Evolutionary conservation across 1,139 yeast genomes (phyloP).

Genomic region (Geotrichum australiense): DNA sequence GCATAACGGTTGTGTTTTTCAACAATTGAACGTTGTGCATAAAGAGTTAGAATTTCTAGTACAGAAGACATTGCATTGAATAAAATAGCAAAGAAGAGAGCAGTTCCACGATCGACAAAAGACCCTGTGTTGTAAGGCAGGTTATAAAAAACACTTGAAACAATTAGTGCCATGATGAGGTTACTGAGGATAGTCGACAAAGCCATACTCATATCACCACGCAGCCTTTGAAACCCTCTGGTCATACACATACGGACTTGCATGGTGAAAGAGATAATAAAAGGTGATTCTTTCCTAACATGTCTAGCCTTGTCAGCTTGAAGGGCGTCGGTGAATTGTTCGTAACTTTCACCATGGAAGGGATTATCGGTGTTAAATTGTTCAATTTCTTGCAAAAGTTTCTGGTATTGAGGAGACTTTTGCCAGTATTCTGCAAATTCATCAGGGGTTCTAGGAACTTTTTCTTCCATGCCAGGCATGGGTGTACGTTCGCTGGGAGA

Average conservation of each 20-base stretch:
- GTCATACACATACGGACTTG: conserved; percentile 55
- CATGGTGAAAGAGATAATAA: conserved; percentile 55
- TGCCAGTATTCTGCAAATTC: conserved; percentile 66
- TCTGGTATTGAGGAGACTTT: conserved; percentile 46
- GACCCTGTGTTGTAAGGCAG: conserved; percentile 43
- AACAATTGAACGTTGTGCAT: conserved; percentile 70
- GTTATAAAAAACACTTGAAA: conserved; percentile 72
- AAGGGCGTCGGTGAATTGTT: conserved; percentile 45
- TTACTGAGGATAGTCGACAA: conserved; percentile 55
- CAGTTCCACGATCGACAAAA: conserved; percentile 62
- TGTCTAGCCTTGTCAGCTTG: conserved; percentile 48
- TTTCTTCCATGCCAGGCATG: conserved; percentile 49
- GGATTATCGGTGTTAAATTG: conserved; percentile 28
- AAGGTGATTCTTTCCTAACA: conserved; percentile 50
- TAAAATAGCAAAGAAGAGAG: conserved; percentile 68
- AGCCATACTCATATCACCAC: conserved; percentile 62
- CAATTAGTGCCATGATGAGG: conserved; percentile 62
- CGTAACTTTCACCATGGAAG: conserved; percentile 24
- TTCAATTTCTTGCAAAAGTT: conserved; percentile 40
- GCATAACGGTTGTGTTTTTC: conserved; percentile 76
- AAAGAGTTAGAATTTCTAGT: conserved; percentile 62
- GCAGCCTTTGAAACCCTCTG: conserved; percentile 57
- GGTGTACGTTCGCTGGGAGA: conserved; percentile 62
- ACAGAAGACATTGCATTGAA: conserved; percentile 72
- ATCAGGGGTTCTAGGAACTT: conserved; percentile 60